Base-by-base conservation (phyloP, 345 rosid genomes). In the Eucalyptus curtisii region DNA sequence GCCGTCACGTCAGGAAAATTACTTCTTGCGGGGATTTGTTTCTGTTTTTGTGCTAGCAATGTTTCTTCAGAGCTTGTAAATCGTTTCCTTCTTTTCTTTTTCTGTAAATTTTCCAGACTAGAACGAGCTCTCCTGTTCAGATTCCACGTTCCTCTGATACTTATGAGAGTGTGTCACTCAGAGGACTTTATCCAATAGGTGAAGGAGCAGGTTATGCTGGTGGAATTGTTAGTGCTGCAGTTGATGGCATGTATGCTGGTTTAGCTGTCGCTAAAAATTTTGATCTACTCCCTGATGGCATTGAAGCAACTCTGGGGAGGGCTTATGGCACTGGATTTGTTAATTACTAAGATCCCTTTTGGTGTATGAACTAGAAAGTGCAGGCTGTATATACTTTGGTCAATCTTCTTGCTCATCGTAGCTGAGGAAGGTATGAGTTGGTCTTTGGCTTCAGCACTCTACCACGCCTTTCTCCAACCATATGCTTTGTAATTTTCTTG, bases 201-300 rank as follows among this genome's bases (percentile, higher is more conserved):
- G 99, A 98, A 95, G 99, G 99, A 91, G 99, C 99, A 88, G 99
- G 99, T 48, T 98, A 98, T 89, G 98, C 99, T 44, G 99, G 99
- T 88, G 99, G 99, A 47, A 98, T 98, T 88, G 98, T 98, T 47
- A 98, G 99, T 92, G 99, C 99, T 25, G 99, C 99, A 86, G 98
- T 95, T 50, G 99, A 98, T 90, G 99, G 99, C 90, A 95, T 96
- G 98, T 93, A 93, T 86, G 94, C 95, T 1, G 99, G 98, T 91
- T 94, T 98, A 85, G 95, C 96, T 3, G 98, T 95, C 87, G 99
- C 99, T 13, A 96, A 96, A 90, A 88, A 91, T 59, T 93, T 95
- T 52, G 93, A 88, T 89, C 90, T 97, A 86, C 93, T 94, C 87
- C 90, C 89, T 14, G 93, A 93, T 49, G 94, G 92, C 89, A 87